phyloP scores from a whole-genome alignment of 257 asterid species.

The Echites panduratus region DNA sequence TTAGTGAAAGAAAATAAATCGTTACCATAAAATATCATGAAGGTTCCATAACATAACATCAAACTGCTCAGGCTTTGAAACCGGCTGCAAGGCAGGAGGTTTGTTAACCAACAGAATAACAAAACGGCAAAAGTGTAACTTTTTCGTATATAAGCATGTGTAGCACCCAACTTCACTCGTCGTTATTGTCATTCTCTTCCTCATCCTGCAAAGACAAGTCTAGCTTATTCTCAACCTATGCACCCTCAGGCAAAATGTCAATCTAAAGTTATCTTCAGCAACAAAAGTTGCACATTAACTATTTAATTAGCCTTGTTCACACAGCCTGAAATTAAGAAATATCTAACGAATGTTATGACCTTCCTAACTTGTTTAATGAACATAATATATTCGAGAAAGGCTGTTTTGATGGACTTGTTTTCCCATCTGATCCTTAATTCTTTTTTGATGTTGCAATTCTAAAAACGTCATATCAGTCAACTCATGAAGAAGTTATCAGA shows the following conservation, averaged over 20 bases:
- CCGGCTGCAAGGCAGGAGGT: neutral
- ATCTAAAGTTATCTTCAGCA: neutral
- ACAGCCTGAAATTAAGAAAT: neutral
- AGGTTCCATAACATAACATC: no score
- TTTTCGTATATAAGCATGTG: neutral
- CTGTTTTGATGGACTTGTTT: neutral
- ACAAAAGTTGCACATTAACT: neutral
- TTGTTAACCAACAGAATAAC: neutral
- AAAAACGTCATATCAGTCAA: neutral
- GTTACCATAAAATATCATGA: no score
- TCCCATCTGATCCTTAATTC: no score
- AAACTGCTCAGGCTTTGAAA: no score
- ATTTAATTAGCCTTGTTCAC: neutral
- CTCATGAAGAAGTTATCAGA: neutral
- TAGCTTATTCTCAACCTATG: neutral
- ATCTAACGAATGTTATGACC: neutral
- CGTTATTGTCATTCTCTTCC: slow-evolving; percentile 50
- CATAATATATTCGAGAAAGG: neutral
- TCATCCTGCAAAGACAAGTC: neutral
- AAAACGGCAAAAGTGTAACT: neutral
- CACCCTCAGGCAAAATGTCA: neutral
- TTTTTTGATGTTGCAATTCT: no score
- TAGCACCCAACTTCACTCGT: slow-evolving; percentile 27
- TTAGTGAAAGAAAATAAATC: no score
- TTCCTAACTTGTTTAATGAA: neutral